Evolutionary conservation across 164 flowering plant genomes (phyloP).

Genomic region (Vitis amurensis): DNA sequence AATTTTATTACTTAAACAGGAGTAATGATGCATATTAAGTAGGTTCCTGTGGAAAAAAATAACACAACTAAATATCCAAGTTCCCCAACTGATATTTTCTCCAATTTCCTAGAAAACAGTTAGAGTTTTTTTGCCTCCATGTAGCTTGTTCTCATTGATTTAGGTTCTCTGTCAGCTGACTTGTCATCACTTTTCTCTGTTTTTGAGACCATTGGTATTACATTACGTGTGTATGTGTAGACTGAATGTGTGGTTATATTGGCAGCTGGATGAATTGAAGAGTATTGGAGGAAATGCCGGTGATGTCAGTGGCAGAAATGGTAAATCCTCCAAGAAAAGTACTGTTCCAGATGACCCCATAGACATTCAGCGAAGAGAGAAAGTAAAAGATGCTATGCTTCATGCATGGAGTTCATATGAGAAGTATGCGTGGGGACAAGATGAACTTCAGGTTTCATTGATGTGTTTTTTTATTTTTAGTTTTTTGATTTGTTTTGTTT

Average conservation of each 20-base stretch:
- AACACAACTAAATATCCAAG: too few relatives aligned
- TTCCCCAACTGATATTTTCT: too few relatives aligned
- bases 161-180: too few relatives aligned
- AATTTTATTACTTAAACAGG: too few relatives aligned
- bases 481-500: too few relatives aligned
- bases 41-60: too few relatives aligned
- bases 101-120: too few relatives aligned
- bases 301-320: slow-evolving; percentile 17
- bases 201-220: too few relatives aligned
- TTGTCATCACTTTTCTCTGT: too few relatives aligned
- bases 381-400: slow-evolving; percentile 96
- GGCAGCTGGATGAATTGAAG: slow-evolving; percentile 62
- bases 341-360: slow-evolving; percentile 56
- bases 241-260: not conserved
- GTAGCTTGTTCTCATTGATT: too few relatives aligned
- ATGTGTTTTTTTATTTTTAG: not conserved
- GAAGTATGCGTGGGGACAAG: slow-evolving; percentile 98
- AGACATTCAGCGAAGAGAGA: slow-evolving; percentile 65
- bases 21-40: too few relatives aligned
- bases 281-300: slow-evolving; percentile 23
- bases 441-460: slow-evolving; percentile 84
- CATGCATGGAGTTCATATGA: slow-evolving; percentile 97
- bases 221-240: not conserved
- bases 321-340: slow-evolving; percentile 15
- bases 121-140: too few relatives aligned